Base-by-base conservation (phyloP, 768 basidiomycete genomes). In the Amanita thiersii region DNA sequence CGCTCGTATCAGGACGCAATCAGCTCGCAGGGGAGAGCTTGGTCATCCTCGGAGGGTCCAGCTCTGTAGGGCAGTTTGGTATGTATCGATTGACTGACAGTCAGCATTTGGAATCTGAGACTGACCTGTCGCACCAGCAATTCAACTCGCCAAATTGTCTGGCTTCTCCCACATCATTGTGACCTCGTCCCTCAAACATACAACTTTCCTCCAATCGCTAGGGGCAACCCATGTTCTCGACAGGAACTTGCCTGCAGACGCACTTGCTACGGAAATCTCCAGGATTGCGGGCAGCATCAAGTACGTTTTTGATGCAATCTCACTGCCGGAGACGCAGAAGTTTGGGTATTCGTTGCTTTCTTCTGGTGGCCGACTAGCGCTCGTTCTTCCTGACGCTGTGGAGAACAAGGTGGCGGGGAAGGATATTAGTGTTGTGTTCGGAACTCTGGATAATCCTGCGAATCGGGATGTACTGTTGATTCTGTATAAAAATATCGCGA, bases 91-190 rank as follows among this genome's bases (percentile, higher is more conserved):
- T 4, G 4, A 2, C 8, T 1, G 50, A 59, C 14, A 32, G 18
- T 39, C 29, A 19, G 26, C 7, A 38, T 5, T 17, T 3, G 10
- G 17, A 12, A 8, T 19, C 33, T 10, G 5, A 30, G 19, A 37
- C 23, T 37, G 52, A 11, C 18, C 26, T 35, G 59, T 60, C 4
- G 62, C 61, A 41, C 56, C 18, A 70, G 68, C 45, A n/a, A 59
- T 68, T 43, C 66, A 70, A 46, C 56, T 70, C 21, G 66, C 64
- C 14, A 58, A 50, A 37, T 24, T 60, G 31, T 63, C 66, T 2
- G 69, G 66, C 2, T 68, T 69, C 50, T 53, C 56, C 14, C 64
- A 64, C 10, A 65, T 70, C 39, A 68, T 69, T n/a, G 47, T 60
- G 37, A 66, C 57, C 3, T 55, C 65, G 1, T 65, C 59, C 11